These are phyloP conservation scores for Phytophthora sansomeana DNA, from an alignment of 352 stramenopile genomes.

Conservation along the genomic window DNA sequence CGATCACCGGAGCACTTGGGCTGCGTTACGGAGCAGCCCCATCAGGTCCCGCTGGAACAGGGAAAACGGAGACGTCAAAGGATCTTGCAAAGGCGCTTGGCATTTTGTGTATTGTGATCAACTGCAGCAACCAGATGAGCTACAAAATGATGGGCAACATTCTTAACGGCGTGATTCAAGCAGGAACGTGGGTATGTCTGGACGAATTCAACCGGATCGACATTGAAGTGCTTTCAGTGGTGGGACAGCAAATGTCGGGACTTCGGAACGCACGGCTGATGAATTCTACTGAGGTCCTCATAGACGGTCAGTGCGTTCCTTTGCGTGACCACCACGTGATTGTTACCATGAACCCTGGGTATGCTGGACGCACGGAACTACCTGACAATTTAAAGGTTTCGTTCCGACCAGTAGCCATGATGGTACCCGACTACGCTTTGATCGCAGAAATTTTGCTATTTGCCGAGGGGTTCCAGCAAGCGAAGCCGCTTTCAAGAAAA, in stretches of 20 bases:
- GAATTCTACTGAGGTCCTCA: conserved; percentile 43
- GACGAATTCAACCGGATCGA: conserved; percentile 94
- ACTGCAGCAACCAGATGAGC: conserved; percentile 96
- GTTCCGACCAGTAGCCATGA: conserved; percentile 90
- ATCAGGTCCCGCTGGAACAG: conserved; percentile 89
- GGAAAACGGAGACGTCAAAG: conserved; percentile 96
- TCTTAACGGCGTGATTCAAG: conserved; percentile 83
- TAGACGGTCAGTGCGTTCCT: conserved; percentile 66
- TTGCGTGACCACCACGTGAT: conserved; percentile 83
- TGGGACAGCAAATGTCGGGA: conserved; percentile 86
- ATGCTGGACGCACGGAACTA: conserved; percentile 80
- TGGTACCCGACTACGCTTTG: conserved; percentile 87
- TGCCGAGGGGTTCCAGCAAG: conserved; percentile 78
- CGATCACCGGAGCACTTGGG: conserved; percentile 90
- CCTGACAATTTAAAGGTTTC: conserved; percentile 88
- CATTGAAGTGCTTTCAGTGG: conserved; percentile 88
- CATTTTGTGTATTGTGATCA: conserved; percentile 95
- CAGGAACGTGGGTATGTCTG: conserved; percentile 85
- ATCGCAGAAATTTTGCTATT: conserved; percentile 90
- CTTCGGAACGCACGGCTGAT: conserved; percentile 64
- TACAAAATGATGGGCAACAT: conserved; percentile 90
- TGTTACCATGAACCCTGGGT: conserved; percentile 91
- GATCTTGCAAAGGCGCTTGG: conserved; percentile 93
- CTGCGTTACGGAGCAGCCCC: conserved; percentile 90
- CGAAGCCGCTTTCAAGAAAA: conserved; percentile 70